Evolutionary conservation across 441 rosid genomes (phyloP).

Genomic region (Syzygium syzygioides): DNA sequence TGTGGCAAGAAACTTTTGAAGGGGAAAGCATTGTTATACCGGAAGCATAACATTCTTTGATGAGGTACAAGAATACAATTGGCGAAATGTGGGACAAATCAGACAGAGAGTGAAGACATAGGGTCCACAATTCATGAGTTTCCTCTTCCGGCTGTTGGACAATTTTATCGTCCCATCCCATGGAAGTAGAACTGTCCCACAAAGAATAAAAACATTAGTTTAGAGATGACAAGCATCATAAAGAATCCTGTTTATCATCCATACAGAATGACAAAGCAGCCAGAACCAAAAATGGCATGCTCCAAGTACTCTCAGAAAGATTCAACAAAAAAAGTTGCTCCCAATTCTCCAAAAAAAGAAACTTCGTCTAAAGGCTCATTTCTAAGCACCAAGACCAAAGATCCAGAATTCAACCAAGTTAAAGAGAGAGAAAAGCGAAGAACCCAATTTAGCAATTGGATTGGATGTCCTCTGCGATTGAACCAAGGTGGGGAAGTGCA

Average conservation of each 20-base stretch:
- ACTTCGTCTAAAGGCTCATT: neutral
- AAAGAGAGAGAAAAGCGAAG: neutral
- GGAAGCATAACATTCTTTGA: constrained; percentile 75
- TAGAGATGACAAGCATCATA: too few species aligned
- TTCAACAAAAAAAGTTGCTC: neutral
- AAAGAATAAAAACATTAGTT: too few species aligned
- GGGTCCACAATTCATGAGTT: constrained; percentile 19
- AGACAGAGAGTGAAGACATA: constrained; percentile 54
- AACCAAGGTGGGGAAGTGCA: neutral
- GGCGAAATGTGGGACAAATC: constrained; percentile 68
- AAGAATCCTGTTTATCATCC: neutral
- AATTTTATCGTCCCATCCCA: too few species aligned
- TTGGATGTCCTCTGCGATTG: neutral
- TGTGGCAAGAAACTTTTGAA: neutral
- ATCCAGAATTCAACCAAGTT: neutral
- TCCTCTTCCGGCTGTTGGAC: too few species aligned
- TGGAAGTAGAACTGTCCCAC: too few species aligned
- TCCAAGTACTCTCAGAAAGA: neutral
- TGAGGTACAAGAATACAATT: constrained; percentile 69
- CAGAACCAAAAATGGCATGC: neutral
- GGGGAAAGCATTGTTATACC: constrained; percentile 32
- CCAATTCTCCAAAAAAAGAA: neutral
- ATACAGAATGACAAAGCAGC: neutral
- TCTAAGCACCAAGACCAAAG: neutral
- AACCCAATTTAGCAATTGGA: neutral